Percentiles rank a stretch among this genome's conserved stretches.
These are phyloP conservation scores for Fusarium udum DNA, from an alignment of 2,329 filamentous ascomycete genomes.

Conservation along the genomic window DNA sequence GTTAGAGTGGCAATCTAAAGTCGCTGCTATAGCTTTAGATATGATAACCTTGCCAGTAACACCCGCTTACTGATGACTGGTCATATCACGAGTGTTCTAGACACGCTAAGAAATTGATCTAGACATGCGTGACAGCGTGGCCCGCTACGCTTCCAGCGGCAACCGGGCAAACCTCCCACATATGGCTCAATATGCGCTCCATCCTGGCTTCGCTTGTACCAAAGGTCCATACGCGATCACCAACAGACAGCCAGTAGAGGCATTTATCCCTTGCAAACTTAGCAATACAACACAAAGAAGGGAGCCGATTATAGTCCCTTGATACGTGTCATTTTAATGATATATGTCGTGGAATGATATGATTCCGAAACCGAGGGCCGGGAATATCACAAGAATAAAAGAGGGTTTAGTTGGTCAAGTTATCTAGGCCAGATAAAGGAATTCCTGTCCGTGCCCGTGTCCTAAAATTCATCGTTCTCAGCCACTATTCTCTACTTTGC, in stretches of 20 bases:
- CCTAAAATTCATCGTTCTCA: not conserved
- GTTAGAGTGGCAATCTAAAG: not conserved
- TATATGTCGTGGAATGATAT: not conserved
- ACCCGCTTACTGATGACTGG: not conserved
- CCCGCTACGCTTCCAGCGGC: not conserved
- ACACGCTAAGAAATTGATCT: not conserved
- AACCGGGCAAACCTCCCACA: not conserved
- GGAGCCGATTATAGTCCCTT: not conserved
- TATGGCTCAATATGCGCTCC: not conserved
- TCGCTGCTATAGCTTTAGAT: too few species aligned
- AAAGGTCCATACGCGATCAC: not conserved
- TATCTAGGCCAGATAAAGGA: not conserved
- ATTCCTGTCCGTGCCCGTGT: not conserved
- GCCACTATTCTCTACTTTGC: not conserved
- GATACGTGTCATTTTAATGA: not conserved
- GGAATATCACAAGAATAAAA: not conserved
- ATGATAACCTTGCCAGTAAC: not conserved
- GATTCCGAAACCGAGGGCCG: not conserved
- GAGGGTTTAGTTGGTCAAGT: not conserved
- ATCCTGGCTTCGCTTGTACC: not conserved
- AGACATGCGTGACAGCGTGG: not conserved
- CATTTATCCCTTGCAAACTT: not conserved
- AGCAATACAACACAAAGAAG: not conserved
- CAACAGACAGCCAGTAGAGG: not conserved
- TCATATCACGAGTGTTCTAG: not conserved